These are phyloP conservation scores for Fusarium sp. DNA, from an alignment of 2,329 filamentous ascomycete genomes.

Conservation along the genomic window DNA sequence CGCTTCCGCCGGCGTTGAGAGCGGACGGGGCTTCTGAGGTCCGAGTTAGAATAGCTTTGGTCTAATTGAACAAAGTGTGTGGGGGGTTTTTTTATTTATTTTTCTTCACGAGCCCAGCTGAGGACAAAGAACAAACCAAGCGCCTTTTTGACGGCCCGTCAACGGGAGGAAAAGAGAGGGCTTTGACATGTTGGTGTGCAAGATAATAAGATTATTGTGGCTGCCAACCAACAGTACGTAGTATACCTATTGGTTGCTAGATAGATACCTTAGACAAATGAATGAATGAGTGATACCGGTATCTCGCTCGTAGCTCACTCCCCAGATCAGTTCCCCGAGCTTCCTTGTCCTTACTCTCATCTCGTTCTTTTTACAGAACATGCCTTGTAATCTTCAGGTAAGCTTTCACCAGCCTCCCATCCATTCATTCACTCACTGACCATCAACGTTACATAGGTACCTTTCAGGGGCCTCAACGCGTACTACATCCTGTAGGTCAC, in stretches of 20 bases:
- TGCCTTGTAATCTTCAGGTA: conserved; percentile 1
- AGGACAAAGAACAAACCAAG: conserved; percentile 29
- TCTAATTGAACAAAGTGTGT: conserved; percentile 10
- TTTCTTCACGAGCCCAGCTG: conserved; percentile 13
- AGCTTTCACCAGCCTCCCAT: conserved; percentile 23
- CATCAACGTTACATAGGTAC: conserved; percentile 25
- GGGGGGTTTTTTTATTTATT: no score
- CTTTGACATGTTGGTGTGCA: conserved; percentile 22
- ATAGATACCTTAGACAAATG: no score
- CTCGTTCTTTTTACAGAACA: conserved; percentile 3
- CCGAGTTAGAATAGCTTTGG: conserved; percentile 18
- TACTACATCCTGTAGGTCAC: conserved; percentile 24
- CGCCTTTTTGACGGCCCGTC: conserved; percentile 25
- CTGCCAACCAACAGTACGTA: background rate
- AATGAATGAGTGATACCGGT: background rate
- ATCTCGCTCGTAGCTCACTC: background rate
- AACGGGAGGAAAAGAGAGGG: conserved; percentile 29
- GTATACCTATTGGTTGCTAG: background rate
- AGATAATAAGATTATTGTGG: conserved; percentile 6
- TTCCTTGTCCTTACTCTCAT: conserved; percentile 19
- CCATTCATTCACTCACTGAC: background rate
- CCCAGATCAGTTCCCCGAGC: background rate
- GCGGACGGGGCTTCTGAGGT: conserved; percentile 19
- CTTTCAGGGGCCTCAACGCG: conserved; percentile 31
- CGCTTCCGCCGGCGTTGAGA: conserved; percentile 26